A percentile compares a stretch with the other conserved stretches of the same genome.
Evolutionary conservation across 305 asterid genomes (phyloP).

Genomic region (Caryopteris hybrid): DNA sequence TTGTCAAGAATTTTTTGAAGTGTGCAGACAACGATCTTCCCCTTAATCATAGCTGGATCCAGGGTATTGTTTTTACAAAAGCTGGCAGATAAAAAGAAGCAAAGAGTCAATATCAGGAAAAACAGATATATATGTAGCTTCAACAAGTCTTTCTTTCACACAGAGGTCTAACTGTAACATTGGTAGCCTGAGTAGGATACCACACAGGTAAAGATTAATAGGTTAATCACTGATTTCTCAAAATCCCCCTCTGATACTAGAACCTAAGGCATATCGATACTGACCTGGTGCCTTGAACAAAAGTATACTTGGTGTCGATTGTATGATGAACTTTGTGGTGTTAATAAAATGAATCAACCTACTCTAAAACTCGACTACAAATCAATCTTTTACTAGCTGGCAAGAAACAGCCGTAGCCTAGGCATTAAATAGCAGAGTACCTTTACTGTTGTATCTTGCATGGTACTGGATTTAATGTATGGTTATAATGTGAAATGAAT

Average conservation of each 20-base stretch:
- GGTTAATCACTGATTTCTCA: background rate
- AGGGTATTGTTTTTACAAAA: constrained; percentile 46
- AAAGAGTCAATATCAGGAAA: constrained; percentile 10
- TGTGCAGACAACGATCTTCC: constrained; percentile 50
- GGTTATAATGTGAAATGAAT: too few species aligned
- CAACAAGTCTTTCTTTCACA: background rate
- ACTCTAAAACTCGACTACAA: background rate
- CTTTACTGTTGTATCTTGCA: too few species aligned
- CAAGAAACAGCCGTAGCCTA: too few species aligned
- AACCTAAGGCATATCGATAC: too few species aligned
- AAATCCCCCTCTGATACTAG: background rate
- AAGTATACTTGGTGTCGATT: background rate
- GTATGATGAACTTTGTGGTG: background rate
- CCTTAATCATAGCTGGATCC: constrained; percentile 42
- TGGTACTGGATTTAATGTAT: too few species aligned
- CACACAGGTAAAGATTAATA: background rate
- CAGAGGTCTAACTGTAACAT: background rate
- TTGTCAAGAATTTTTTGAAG: constrained; percentile 20
- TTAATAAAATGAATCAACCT: background rate
- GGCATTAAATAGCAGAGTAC: too few species aligned
- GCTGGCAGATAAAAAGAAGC: constrained; percentile 25
- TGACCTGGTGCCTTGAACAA: background rate
- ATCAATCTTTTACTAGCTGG: too few species aligned
- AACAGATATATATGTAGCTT: background rate
- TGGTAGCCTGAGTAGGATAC: background rate